phyloP scores from a whole-genome alignment of 371 early-diverging fungal species.

The Mucor velutinosus region DNA sequence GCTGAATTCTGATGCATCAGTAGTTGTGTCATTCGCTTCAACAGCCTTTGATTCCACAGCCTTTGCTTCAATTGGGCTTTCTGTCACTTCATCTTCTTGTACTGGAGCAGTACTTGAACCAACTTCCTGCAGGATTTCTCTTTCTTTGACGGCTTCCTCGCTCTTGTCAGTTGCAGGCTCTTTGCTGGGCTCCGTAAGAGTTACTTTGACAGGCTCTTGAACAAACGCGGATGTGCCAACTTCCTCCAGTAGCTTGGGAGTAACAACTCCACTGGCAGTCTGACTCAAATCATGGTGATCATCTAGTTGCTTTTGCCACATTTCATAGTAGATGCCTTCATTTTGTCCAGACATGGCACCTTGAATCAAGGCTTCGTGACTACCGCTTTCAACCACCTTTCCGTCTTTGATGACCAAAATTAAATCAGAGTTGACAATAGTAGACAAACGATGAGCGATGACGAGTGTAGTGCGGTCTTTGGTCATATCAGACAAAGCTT shows the following conservation, averaged over 20 bases:
- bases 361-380: constrained; percentile 79
- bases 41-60: neutral
- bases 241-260: constrained; percentile 4
- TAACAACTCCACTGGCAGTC: constrained; percentile 3
- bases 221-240: neutral
- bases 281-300: constrained; percentile 40
- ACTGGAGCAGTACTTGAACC: neutral
- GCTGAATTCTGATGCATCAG: neutral
- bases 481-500: constrained; percentile 66
- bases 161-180: neutral
- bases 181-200: neutral
- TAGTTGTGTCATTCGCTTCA: neutral
- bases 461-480: constrained; percentile 89
- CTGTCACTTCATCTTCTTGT: neutral
- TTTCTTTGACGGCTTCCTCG: neutral
- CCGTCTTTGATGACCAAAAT: constrained; percentile 83
- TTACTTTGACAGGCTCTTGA: neutral
- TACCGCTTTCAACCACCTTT: constrained; percentile 84
- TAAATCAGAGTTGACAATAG: constrained; percentile 79
- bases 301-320: constrained; percentile 92
- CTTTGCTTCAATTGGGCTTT: too few species aligned
- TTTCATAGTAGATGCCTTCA: constrained; percentile 74
- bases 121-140: neutral
- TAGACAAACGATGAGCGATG: constrained; percentile 93
- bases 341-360: constrained; percentile 25